A percentile compares a stretch with the other conserved stretches of the same genome.
These are phyloP conservation scores for Blastobotrys proliferans DNA, from an alignment of 1,139 yeast genomes.

Conservation along the genomic window DNA sequence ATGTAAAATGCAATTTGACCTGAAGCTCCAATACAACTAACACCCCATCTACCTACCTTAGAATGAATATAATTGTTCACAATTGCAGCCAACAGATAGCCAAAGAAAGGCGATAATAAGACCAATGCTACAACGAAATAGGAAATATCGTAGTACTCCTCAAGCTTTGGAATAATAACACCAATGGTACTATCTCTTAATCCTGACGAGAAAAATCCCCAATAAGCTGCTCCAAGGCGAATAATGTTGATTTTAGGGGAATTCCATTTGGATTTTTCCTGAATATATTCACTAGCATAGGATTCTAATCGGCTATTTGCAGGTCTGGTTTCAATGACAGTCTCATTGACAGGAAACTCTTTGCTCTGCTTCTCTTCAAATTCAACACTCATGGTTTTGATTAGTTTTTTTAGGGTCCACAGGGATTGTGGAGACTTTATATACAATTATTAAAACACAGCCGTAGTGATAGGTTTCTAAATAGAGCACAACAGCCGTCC, in stretches of 20 bases:
- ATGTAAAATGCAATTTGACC: constrained; percentile 41
- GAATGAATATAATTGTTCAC: constrained; percentile 37
- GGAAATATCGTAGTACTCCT: constrained; percentile 24
- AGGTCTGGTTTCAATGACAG: constrained; percentile 1
- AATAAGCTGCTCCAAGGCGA: constrained; percentile 19
- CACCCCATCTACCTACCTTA: constrained; percentile 41
- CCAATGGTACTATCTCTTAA: constrained; percentile 23
- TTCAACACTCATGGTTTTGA: neutral
- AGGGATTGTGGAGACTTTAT: too few species aligned
- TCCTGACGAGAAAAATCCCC: constrained; percentile 21
- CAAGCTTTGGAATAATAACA: constrained; percentile 21
- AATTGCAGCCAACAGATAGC: constrained; percentile 38
- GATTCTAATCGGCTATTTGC: constrained; percentile 1
- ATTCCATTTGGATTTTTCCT: constrained; percentile 12
- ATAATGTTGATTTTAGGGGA: constrained; percentile 27
- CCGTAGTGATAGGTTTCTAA: too few species aligned
- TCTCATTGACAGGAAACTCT: neutral
- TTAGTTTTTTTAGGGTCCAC: too few species aligned
- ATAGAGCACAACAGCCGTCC: neutral
- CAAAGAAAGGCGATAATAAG: constrained; percentile 33
- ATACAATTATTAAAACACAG: too few species aligned
- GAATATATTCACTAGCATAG: neutral
- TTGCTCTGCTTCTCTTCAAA: neutral
- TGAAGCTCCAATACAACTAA: constrained; percentile 38
- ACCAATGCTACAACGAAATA: constrained; percentile 29